Evolutionary conservation across 768 basidiomycete species (phyloP), one percentile per base, ranked within the genome.

Genomic region (Xerocomellus amylosporus): DNA sequence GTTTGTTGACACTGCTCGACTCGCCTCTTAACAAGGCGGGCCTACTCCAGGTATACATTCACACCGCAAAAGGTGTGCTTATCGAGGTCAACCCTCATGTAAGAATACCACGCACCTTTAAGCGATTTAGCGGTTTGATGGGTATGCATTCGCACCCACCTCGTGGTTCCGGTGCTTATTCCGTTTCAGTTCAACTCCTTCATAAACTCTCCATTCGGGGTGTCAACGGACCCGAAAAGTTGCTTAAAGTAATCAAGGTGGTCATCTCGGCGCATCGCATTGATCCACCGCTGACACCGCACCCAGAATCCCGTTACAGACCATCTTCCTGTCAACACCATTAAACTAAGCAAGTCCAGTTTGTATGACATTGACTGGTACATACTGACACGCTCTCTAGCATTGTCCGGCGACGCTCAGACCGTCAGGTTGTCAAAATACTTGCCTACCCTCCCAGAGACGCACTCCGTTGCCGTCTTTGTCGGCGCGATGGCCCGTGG

Each of bases 1-100:
- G 97, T 67, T 83, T 99, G 12, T 76, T 99, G 61, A 99, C 97
- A 0, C 79, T 99, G 8, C 83, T 99, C 53, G 97, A 99, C 74
- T 98, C 96, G 19, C 97, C 97, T 1, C 75, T 99, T 42, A 99
- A 99, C 81, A 98, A 98, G 74, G 91, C 96, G 8, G 97, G 97
- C 10, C 74, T 92, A 26, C 83, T 98, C 12, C 97, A 98, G 71
- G 94, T 99, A 17, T 99, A 96, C 75, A 95, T 99, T 56, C 95
- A 98, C 76, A 98, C 97, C 15, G 90, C 93, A 17, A 92, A 90
- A 64, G 94, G 94, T 37, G 90, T 94, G 13, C 82, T 99, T 43
- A 98, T 99, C 68, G 96, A 99, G 74, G 93, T 98, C 62, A 98
- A 99, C 71, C 97, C 97, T 3, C 89, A 92, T 73, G 94, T 98